A percentile compares a stretch with the other conserved stretches of the same genome.
phyloP scores from a whole-genome alignment of 768 basidiomycete species.

The Serendipita sp. region DNA sequence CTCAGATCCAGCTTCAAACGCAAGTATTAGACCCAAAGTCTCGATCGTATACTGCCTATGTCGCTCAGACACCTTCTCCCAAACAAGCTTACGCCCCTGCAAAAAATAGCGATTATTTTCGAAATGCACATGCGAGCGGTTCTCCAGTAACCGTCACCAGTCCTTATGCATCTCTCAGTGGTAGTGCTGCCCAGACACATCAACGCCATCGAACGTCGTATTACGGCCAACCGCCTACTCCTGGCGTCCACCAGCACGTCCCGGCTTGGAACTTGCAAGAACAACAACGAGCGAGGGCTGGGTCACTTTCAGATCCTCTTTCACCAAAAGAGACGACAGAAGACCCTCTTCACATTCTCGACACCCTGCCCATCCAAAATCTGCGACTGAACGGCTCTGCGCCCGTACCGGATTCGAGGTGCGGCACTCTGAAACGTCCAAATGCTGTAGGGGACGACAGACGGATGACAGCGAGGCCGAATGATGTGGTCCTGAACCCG shows the following conservation, averaged over 20 bases:
- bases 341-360: conserved; percentile 2
- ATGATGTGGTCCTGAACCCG: background rate
- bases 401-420: conserved; percentile 5
- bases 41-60: background rate
- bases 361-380: conserved; percentile 2
- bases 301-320: background rate
- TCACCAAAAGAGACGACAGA: background rate
- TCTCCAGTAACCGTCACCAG: background rate
- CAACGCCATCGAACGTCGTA: background rate
- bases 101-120: background rate
- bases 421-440: background rate
- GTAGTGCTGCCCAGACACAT: background rate
- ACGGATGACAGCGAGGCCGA: background rate
- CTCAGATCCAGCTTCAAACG: background rate
- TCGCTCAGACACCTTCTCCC: background rate
- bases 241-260: background rate
- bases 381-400: background rate
- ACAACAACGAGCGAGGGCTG: background rate
- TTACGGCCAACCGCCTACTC: background rate
- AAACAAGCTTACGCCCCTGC: background rate
- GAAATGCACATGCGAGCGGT: background rate
- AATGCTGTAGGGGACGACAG: background rate
- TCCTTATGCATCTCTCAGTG: background rate
- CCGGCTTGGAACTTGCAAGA: conserved; percentile 2
- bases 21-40: background rate